phyloP scores from a whole-genome alignment of 192 early-diverging fungal species.

The Kappamyces sp. region DNA sequence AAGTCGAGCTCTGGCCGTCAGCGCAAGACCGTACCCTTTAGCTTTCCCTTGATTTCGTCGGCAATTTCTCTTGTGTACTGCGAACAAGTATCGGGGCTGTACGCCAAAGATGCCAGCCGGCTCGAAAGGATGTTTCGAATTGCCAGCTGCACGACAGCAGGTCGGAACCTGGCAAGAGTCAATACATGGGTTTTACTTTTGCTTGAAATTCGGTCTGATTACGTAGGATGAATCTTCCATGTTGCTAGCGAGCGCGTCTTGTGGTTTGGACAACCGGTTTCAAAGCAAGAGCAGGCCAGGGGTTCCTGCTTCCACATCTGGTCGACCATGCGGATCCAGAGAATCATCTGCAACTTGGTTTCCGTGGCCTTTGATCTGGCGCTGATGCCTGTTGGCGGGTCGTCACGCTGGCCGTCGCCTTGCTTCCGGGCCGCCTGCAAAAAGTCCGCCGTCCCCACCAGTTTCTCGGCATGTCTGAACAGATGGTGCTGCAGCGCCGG shows the following conservation, averaged over 20 bases:
- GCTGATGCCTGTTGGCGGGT: too few species aligned
- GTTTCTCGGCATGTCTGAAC: too few species aligned
- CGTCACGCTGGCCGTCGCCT: too few species aligned
- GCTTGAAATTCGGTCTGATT: slow-evolving; percentile 55
- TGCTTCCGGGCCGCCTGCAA: too few species aligned
- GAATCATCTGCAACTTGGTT: too few species aligned
- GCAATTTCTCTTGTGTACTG: slow-evolving; percentile 50
- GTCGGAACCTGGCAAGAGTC: slow-evolving; percentile 39
- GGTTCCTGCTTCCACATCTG: too few species aligned
- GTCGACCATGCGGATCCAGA: too few species aligned
- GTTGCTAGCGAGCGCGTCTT: neutral
- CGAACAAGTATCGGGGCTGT: slow-evolving; percentile 46
- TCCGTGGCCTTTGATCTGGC: too few species aligned
- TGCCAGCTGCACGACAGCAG: slow-evolving; percentile 33
- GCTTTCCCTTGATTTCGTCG: slow-evolving; percentile 53
- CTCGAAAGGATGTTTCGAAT: slow-evolving; percentile 45
- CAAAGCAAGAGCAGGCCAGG: too few species aligned
- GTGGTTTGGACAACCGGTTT: too few species aligned
- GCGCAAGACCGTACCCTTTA: slow-evolving; percentile 43
- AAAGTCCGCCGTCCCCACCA: too few species aligned
- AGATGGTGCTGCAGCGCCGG: too few species aligned
- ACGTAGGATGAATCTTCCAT: slow-evolving; percentile 23
- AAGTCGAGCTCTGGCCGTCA: slow-evolving; percentile 40
- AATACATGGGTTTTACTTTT: slow-evolving; percentile 36
- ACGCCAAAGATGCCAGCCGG: slow-evolving; percentile 36